Evolutionary conservation across 768 basidiomycete species (phyloP), one percentile per base, ranked within the genome.

Genomic region (Boletus coccyginus): DNA sequence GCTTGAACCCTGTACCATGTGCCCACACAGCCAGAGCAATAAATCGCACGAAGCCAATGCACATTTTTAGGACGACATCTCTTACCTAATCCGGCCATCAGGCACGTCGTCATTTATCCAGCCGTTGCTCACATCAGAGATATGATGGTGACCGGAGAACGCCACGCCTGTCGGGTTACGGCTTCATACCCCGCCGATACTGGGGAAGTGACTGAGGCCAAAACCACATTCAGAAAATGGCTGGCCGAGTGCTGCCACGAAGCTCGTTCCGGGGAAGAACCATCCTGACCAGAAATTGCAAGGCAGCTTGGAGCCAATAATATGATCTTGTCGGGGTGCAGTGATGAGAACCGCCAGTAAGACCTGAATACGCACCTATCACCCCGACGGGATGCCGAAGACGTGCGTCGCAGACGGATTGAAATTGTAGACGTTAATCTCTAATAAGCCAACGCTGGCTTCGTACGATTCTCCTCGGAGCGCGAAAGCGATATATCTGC

Each of bases 391-490:
- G 52, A 58, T 40, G 40, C 43, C 51, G 53, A 56, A 57, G 55
- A 35, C 50, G 16, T 50, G 39, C 21, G 10, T 54, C 49, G 45
- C 52, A 54, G 51, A 54, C 57, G 44, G 42, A 58, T 50, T 49
- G 57, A 47, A 47, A 53, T 35, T 6, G 54, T 60, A 38, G 60
- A 66, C 50, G 63, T 68, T 68, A 66, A 66, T 66, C 66, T 55
- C 53, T 57, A 44, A 39, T 31, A 41, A 49, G 40, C 27, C 52
- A 50, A 54, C 43, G 33, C 36, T 44, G 46, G 40, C 32, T 60
- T 52, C 50, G 61, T 44, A 46, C n/a, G 55, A 41, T 60, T 53
- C 64, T 67, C 67, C 67, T 69, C 67, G 67, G 68, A 63, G 56
- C 29, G 40, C 46, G 44, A 50, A 27, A 57, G 33, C 14, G 35